phyloP scores from a whole-genome alignment of 768 basidiomycete genomes.

The Dentipellis sp. region DNA sequence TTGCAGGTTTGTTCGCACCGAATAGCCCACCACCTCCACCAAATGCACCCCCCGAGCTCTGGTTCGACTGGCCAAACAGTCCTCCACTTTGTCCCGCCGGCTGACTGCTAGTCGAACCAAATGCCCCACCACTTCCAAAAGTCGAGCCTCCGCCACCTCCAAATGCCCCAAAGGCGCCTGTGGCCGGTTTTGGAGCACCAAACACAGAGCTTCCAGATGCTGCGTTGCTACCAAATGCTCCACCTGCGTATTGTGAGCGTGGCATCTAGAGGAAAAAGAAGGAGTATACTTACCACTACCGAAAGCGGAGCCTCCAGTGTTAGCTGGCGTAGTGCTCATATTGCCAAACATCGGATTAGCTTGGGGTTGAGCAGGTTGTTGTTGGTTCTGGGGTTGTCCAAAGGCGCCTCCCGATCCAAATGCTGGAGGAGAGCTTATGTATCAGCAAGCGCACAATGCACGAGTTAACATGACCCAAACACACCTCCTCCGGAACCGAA shows the following conservation, averaged over 20 bases:
- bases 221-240: constrained; percentile 33
- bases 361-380: constrained; percentile 46
- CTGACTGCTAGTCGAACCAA: constrained; percentile 25
- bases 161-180: constrained; percentile 67
- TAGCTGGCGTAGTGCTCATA: constrained; percentile 27
- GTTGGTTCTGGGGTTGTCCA: constrained; percentile 25
- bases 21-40: constrained; percentile 29
- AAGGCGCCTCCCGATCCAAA: constrained; percentile 45
- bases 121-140: constrained; percentile 40
- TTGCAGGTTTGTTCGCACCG: constrained; percentile 21
- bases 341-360: constrained; percentile 81
- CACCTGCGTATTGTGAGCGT: constrained; percentile 4
- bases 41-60: constrained; percentile 26
- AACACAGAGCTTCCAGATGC: constrained; percentile 35
- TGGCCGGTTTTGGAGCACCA: constrained; percentile 57
- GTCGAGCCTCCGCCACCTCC: constrained; percentile 44
- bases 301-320: constrained; percentile 28
- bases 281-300: constrained; percentile 26
- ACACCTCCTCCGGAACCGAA: constrained; percentile 65
- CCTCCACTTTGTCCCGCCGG: constrained; percentile 31
- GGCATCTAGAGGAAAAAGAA: constrained; percentile 7
- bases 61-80: constrained; percentile 47
- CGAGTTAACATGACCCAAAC: constrained; percentile 1
- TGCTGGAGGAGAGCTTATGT: constrained; percentile 8
- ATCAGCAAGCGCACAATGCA: constrained; percentile 14